Evolutionary conservation across 148 eudicot species (phyloP), one percentile per base, ranked within the genome.

Genomic region (Salicornia ramosissima): DNA sequence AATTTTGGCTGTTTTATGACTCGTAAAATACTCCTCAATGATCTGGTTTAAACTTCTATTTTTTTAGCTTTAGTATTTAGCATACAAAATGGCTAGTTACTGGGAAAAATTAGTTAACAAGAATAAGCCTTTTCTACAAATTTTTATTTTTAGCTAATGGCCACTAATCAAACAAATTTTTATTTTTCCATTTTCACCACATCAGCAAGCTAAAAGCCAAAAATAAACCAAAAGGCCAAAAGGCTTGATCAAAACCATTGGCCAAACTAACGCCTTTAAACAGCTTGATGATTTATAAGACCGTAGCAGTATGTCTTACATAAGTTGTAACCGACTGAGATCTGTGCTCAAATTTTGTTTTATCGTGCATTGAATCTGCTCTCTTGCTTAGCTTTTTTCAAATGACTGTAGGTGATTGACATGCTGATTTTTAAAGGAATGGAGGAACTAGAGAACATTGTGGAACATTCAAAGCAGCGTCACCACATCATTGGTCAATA

Each of bases 401-500:
- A 52, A 59, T 25, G n/a, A 58, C 10, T 72, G 59, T 87, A 92
- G 96, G 96, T 92, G 63, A 90, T 92, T 69, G 98, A 90, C 74
- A 83, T 92, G 91, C 80, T 92, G 78, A 74, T 92, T 19, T 86
- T 92, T 76, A 92, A 92, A 79, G 98, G 82, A 13, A 80, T 78
- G 50, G 98, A 92, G 81, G 98, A 90, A 70, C 83, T 92, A 63
- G 81, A 77, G 68, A 86, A 90, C 58, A 76, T 90, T 57, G 86
- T 76, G 64, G 96, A 92, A 75, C 96, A 92, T 33, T 83, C 98
- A 40, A 92, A 92, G 83, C 98, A 92, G 78, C 84, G 98, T 72
- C 98, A 92, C 74, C 98, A 92, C 81, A 84, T 92, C 34, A 71
- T 92, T 64, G 98, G 98, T 8, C 98, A 90, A 65, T 92, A 92